phyloP scores from a whole-genome alignment of 495 filamentous ascomycete genomes.

The Parathielavia appendiculata region DNA sequence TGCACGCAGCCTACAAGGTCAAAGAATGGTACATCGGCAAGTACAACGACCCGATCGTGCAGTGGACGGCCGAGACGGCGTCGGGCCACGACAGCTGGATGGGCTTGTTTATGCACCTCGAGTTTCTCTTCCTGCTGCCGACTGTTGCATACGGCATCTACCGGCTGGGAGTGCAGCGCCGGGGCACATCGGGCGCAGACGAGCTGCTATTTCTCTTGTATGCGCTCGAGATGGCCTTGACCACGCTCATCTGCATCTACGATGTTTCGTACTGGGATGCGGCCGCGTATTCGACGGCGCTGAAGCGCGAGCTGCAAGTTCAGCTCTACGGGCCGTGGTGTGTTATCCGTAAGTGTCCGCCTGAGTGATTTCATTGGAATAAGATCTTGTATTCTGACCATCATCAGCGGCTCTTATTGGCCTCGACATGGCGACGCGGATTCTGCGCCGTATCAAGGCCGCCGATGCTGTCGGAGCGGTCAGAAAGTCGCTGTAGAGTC shows the following conservation, averaged over 20 bases:
- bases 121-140: constrained; percentile 64
- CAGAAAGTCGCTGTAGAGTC: neutral
- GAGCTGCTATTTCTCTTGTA: constrained; percentile 63
- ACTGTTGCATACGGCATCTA: constrained; percentile 55
- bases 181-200: constrained; percentile 46
- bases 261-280: constrained; percentile 48
- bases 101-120: constrained; percentile 59
- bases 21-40: constrained; percentile 60
- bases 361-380: neutral
- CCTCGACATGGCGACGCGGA: constrained; percentile 39
- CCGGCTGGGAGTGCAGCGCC: constrained; percentile 24
- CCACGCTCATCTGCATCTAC: constrained; percentile 63
- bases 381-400: constrained; percentile 11
- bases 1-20: constrained; percentile 46
- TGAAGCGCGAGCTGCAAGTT: constrained; percentile 45
- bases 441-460: constrained; percentile 32
- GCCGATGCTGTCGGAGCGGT: constrained; percentile 29
- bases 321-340: constrained; percentile 69
- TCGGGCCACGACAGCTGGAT: constrained; percentile 56
- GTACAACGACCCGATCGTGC: constrained; percentile 74
- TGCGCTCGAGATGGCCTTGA: constrained; percentile 63
- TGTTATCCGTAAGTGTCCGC: constrained; percentile 62
- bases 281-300: constrained; percentile 42
- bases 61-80: constrained; percentile 45
- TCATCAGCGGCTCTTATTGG: constrained; percentile 34